These are phyloP conservation scores for Suillus bovinus DNA, from an alignment of 768 basidiomycete genomes.

Conservation along the genomic window DNA sequence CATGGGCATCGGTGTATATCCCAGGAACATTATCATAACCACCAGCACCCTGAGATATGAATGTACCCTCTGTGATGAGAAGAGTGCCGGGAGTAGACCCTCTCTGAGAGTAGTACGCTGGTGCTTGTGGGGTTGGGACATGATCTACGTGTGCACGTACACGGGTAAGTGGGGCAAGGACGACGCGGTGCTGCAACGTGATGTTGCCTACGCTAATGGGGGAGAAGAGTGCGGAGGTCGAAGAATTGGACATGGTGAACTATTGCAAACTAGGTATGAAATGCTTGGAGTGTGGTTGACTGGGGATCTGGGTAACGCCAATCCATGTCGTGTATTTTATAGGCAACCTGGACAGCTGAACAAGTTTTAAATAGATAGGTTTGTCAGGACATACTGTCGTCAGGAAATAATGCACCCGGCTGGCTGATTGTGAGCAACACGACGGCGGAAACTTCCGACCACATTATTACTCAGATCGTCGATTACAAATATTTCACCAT, in stretches of 20 bases:
- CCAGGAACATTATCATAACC: slow-evolving; percentile 57
- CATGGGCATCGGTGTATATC: slow-evolving; percentile 63
- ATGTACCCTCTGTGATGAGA: slow-evolving; percentile 57
- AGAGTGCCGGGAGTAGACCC: slow-evolving; percentile 49
- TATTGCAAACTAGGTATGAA: neutral
- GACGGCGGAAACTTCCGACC: too few relatives aligned
- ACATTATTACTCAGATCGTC: too few relatives aligned
- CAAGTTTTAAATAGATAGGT: neutral
- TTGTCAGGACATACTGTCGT: too few relatives aligned
- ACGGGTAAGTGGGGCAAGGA: slow-evolving; percentile 56
- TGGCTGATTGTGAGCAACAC: too few relatives aligned
- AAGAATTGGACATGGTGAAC: neutral
- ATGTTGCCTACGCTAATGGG: slow-evolving; percentile 46
- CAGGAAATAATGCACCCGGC: too few relatives aligned
- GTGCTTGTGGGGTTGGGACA: slow-evolving; percentile 38
- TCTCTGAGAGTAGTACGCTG: slow-evolving; percentile 53
- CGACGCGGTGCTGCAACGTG: slow-evolving; percentile 48
- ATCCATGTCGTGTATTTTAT: neutral
- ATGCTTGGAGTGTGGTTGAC: neutral
- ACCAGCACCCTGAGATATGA: slow-evolving; percentile 50
- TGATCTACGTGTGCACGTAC: slow-evolving; percentile 37
- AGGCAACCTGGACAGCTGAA: neutral
- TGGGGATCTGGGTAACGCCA: neutral
- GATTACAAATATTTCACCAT: too few relatives aligned
- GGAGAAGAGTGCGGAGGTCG: slow-evolving; percentile 39